phyloP scores from a whole-genome alignment of 208 protist genomes.

The Leishmania mexicana region DNA sequence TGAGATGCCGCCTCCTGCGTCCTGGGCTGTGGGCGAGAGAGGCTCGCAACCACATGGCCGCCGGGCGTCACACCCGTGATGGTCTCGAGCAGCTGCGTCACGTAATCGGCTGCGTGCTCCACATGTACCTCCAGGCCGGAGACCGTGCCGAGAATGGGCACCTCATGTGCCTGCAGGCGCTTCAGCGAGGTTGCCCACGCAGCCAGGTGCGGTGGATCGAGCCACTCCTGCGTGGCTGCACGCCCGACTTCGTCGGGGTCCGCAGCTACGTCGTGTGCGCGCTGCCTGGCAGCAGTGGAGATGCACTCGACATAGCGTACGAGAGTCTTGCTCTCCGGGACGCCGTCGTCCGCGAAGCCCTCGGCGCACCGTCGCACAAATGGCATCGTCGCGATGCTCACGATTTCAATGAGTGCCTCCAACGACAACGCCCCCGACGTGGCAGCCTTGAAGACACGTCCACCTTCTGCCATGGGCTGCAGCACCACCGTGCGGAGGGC shows the following conservation, averaged over 20 bases:
- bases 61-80: conserved; percentile 12
- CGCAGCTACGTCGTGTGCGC: neutral
- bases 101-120: conserved; percentile 24
- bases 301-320: conserved; percentile 11
- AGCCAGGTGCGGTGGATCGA: conserved; percentile 32
- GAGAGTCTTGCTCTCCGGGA: neutral
- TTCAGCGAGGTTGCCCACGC: conserved; percentile 19
- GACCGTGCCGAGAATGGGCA: neutral
- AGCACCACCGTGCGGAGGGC: conserved; percentile 31
- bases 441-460: neutral
- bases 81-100: conserved; percentile 20
- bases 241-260: neutral
- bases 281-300: conserved; percentile 12
- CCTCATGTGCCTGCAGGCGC: conserved; percentile 2
- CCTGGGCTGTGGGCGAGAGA: neutral
- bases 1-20: neutral
- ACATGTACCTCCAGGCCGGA: conserved; percentile 13
- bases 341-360: neutral
- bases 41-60: conserved; percentile 18
- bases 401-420: conserved; percentile 35
- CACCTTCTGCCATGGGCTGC: conserved; percentile 1
- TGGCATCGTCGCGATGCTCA: conserved; percentile 15
- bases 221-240: conserved; percentile 12
- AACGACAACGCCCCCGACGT: conserved; percentile 13
- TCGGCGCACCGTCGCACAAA: conserved; percentile 23